Evolutionary conservation across 179 eudicot genomes (phyloP).

Genomic region (Pouteria campechiana): DNA sequence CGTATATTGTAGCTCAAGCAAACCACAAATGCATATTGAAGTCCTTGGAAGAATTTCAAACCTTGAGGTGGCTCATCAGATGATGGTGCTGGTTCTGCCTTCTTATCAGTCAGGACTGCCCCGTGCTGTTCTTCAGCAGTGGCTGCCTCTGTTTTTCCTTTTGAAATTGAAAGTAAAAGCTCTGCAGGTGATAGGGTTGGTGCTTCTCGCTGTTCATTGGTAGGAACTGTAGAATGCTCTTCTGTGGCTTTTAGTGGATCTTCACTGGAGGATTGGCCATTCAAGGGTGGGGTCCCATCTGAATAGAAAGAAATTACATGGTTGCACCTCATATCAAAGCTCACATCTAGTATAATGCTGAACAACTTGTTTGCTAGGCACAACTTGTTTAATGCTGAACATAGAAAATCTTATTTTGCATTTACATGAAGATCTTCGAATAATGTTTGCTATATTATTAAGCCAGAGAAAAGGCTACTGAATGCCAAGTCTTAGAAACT

Average conservation of each 20-base stretch:
- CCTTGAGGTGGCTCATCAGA: conserved; percentile 47
- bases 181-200: no score
- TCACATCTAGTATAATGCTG: not conserved
- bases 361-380: not conserved
- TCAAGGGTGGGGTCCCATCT: conserved; percentile 41
- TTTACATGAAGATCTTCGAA: not conserved
- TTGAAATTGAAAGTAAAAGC: no score
- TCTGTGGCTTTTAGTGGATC: conserved; percentile 51
- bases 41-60: conserved; percentile 3
- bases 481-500: no score
- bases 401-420: not conserved
- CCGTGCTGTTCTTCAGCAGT: conserved; percentile 13
- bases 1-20: no score
- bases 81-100: conserved; percentile 15
- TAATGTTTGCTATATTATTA: not conserved
- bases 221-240: conserved; percentile 41
- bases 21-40: no score
- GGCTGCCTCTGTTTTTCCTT: conserved; percentile 19
- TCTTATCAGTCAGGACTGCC: conserved; percentile 3
- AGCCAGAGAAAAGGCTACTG: no score
- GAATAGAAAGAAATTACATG: not conserved
- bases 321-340: not conserved
- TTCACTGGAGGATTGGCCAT: conserved; percentile 40
- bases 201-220: conserved; percentile 3
- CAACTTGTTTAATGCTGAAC: not conserved